phyloP scores from a whole-genome alignment of 2,329 filamentous ascomycete genomes.

The Neopestalotiopsis sp. region DNA sequence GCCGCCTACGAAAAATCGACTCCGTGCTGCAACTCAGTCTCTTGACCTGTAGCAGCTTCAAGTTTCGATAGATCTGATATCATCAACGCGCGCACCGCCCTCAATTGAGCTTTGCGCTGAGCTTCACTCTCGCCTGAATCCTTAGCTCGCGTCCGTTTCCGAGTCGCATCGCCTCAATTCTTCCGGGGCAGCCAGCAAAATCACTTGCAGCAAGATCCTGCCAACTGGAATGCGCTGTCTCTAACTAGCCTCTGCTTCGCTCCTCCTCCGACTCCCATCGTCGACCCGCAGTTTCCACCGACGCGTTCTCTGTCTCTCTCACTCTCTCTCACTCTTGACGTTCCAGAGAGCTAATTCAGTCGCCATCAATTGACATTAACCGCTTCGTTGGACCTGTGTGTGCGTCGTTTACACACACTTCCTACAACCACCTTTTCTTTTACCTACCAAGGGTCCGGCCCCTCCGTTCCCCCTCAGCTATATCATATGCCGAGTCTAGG shows the following conservation, averaged over 20 bases:
- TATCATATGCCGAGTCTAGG: slow-evolving; percentile 87
- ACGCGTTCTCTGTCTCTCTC: background rate
- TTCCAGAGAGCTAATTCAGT: background rate
- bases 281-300: slow-evolving; percentile 1
- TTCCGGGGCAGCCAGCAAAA: background rate
- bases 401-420: background rate
- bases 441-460: slow-evolving; percentile 25
- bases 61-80: background rate
- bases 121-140: background rate
- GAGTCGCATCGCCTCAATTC: slow-evolving; percentile 4
- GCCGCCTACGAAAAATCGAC: background rate
- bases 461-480: slow-evolving; percentile 36
- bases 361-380: background rate
- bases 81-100: background rate
- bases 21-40: background rate
- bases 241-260: slow-evolving; percentile 8
- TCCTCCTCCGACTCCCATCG: background rate
- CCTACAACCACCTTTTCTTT: background rate
- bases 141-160: background rate
- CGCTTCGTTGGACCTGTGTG: background rate
- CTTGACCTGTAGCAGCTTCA: background rate
- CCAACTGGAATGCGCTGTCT: slow-evolving; percentile 14
- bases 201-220: background rate
- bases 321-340: background rate
- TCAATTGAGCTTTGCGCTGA: background rate